Evolutionary conservation across 1,284 basidiomycete genomes (phyloP).

Genomic region (Ustilago curta): DNA sequence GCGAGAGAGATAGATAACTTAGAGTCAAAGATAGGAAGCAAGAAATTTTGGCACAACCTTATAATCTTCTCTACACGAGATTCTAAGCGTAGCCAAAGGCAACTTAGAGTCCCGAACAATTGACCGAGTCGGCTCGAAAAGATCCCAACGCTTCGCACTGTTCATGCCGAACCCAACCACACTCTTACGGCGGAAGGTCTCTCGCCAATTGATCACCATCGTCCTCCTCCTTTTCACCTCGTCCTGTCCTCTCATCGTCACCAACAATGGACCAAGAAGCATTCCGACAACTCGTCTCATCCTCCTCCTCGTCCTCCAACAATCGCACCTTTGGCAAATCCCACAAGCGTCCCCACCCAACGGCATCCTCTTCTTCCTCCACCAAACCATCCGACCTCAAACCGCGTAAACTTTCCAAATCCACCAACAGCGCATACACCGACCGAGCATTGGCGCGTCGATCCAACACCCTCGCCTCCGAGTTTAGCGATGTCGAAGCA

Average conservation of each 20-base stretch:
- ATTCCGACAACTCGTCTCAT: conserved; percentile 54
- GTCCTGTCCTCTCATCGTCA: background rate
- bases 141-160: background rate
- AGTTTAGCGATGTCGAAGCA: conserved; percentile 76
- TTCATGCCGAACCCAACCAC: background rate
- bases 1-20: conserved; percentile 4
- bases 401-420: conserved; percentile 18
- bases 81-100: conserved; percentile 10
- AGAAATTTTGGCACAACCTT: conserved; percentile 6
- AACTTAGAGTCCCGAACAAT: conserved; percentile 25
- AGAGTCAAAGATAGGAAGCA: background rate
- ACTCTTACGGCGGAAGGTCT: background rate
- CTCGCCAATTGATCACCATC: background rate
- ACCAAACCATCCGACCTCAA: conserved; percentile 34
- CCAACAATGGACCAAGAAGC: conserved; percentile 60
- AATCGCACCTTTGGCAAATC: conserved; percentile 30
- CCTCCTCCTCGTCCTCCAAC: conserved; percentile 17
- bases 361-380: conserved; percentile 8
- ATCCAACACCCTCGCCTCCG: conserved; percentile 16
- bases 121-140: conserved; percentile 26
- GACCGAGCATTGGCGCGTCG: conserved; percentile 52
- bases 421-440: conserved; percentile 15
- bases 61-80: conserved; percentile 9
- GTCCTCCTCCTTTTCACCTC: background rate
- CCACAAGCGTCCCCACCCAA: conserved; percentile 15